Percentiles rank a stretch among this genome's conserved stretches.
These are phyloP conservation scores for Candida koratica DNA, from an alignment of 805 yeast species.

Conservation along the genomic window DNA sequence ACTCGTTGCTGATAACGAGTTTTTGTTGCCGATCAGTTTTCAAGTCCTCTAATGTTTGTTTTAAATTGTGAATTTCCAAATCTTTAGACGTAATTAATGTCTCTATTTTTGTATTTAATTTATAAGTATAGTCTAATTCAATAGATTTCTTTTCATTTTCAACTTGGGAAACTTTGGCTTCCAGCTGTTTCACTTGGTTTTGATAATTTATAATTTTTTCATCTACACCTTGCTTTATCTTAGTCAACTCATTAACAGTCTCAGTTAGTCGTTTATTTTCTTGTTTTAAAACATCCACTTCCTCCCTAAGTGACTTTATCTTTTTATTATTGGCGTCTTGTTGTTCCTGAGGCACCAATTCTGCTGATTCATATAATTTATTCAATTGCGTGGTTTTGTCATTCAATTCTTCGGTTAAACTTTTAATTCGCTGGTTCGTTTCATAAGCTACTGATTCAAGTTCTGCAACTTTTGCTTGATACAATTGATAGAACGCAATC, in stretches of 20 bases:
- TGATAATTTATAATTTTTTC: neutral
- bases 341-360: constrained; percentile 6
- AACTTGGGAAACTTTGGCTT: neutral
- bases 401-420: constrained; percentile 8
- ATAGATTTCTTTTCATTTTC: constrained; percentile 10
- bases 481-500: constrained; percentile 19
- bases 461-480: constrained; percentile 18
- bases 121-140: constrained; percentile 9
- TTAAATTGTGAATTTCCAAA: constrained; percentile 10
- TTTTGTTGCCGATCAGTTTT: constrained; percentile 2
- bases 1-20: neutral
- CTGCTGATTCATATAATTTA: constrained; percentile 8
- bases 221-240: neutral
- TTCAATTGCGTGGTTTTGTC: constrained; percentile 11
- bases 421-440: constrained; percentile 12
- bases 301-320: neutral
- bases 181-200: constrained; percentile 3
- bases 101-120: constrained; percentile 12
- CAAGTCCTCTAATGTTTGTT: constrained; percentile 7
- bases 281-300: neutral
- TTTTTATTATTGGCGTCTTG: neutral
- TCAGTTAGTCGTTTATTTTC: neutral
- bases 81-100: constrained; percentile 11
- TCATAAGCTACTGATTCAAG: constrained; percentile 12
- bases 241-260: neutral